phyloP scores from a whole-genome alignment of 2,329 filamentous ascomycete species.

The Colletotrichum sp. region DNA sequence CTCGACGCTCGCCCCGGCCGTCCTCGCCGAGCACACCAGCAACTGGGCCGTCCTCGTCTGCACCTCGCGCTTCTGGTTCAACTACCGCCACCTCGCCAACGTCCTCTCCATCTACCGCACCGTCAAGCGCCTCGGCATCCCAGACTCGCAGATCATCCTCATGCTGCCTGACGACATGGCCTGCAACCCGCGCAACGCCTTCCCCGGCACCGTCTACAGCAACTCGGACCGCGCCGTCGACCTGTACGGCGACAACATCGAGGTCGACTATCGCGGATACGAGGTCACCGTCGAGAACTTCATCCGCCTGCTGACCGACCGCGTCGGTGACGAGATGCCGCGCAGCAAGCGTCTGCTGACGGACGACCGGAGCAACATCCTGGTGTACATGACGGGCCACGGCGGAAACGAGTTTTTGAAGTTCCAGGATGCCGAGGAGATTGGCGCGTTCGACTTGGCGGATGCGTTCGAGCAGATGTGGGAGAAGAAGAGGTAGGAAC shows the following conservation, averaged over 20 bases:
- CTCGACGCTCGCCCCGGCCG: conserved; percentile 47
- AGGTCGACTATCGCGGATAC: conserved; percentile 97
- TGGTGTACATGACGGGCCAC: conserved; percentile 99
- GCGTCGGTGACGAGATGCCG: conserved; percentile 92
- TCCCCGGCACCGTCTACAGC: conserved; percentile 97
- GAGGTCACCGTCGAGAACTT: conserved; percentile 99
- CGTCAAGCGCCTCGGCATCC: conserved; percentile 96
- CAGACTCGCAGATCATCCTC: conserved; percentile 98
- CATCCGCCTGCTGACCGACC: conserved; percentile 91
- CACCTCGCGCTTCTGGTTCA: conserved; percentile 99
- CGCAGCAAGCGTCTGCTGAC: conserved; percentile 92
- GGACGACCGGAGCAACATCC: conserved; percentile 93
- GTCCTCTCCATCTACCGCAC: conserved; percentile 97
- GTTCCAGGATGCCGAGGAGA: conserved; percentile 98
- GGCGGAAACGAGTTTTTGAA: conserved; percentile 98
- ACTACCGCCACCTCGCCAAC: conserved; percentile 98
- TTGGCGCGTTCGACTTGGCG: conserved; percentile 92
- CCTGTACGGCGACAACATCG: conserved; percentile 97
- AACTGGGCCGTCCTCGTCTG: conserved; percentile 99
- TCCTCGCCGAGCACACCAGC: conserved; percentile 83
- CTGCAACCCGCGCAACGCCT: conserved; percentile 97
- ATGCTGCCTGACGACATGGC: conserved; percentile 99
- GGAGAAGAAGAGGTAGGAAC: conserved; percentile 89
- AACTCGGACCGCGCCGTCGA: conserved; percentile 96
- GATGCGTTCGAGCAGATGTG: conserved; percentile 99